Evolutionary conservation across 2,329 filamentous ascomycete species (phyloP).

Genomic region (Chalaropsis thielavioides): DNA sequence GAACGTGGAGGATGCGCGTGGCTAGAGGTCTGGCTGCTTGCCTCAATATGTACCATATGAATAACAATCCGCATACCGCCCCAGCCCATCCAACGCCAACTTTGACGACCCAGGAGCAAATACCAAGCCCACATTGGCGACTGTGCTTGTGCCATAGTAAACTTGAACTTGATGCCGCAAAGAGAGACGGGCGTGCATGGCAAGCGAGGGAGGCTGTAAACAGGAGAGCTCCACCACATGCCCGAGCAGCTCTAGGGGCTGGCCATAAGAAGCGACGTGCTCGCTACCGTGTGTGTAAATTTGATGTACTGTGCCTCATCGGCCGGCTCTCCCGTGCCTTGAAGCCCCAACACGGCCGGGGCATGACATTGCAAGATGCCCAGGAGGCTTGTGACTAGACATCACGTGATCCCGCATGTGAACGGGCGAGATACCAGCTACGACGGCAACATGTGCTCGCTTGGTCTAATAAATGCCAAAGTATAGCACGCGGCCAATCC

Average conservation of each 20-base stretch:
- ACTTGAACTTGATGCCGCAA: background rate
- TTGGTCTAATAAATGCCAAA: too few species aligned
- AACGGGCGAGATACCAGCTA: background rate
- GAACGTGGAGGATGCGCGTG: background rate
- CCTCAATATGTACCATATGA: constrained; percentile 12
- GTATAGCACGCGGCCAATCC: too few species aligned
- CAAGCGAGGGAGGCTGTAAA: too few species aligned
- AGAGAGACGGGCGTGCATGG: background rate
- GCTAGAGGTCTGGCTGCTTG: background rate
- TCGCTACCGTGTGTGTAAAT: too few species aligned
- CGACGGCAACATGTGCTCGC: background rate
- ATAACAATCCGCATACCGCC: constrained; percentile 3
- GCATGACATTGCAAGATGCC: background rate
- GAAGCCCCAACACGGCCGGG: background rate
- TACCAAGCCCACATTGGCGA: background rate
- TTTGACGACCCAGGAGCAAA: background rate
- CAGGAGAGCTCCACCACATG: too few species aligned
- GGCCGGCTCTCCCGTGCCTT: background rate
- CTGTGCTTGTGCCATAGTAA: background rate
- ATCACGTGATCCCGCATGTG: background rate
- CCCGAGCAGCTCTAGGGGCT: too few species aligned
- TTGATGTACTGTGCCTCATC: too few species aligned
- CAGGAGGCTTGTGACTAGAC: background rate
- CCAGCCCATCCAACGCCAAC: background rate
- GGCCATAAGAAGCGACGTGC: background rate